Percentiles rank a stretch among this genome's conserved stretches.
Evolutionary conservation across 2,329 filamentous ascomycete species (phyloP).

Genomic region (Aspergillus sp.): DNA sequence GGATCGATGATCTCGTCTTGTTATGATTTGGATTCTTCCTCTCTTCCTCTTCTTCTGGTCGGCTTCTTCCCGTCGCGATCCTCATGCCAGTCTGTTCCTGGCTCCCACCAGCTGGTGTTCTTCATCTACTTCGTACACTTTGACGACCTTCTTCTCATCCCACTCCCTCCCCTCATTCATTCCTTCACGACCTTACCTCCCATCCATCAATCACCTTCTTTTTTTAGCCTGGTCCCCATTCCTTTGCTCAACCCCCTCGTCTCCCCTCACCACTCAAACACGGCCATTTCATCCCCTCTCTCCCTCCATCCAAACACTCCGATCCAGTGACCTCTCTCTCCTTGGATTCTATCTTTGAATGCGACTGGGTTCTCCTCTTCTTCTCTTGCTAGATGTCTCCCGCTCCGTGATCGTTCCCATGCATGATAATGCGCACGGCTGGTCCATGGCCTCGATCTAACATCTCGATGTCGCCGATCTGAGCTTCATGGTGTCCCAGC

Average conservation of each 20-base stretch:
- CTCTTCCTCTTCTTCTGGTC: slow-evolving; percentile 14
- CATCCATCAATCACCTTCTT: slow-evolving; percentile 15
- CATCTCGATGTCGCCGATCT: slow-evolving; percentile 30
- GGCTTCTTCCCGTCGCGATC: slow-evolving; percentile 6
- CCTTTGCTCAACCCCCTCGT: slow-evolving; percentile 5
- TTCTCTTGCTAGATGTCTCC: slow-evolving; percentile 16
- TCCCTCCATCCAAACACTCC: background rate
- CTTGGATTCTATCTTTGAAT: slow-evolving; percentile 2
- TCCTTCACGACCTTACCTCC: slow-evolving; percentile 2
- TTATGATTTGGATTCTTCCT: slow-evolving; percentile 14
- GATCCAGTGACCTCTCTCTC: slow-evolving; percentile 2
- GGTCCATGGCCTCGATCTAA: slow-evolving; percentile 27
- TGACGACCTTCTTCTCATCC: background rate
- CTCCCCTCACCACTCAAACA: slow-evolving; percentile 15
- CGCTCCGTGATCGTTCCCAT: slow-evolving; percentile 15
- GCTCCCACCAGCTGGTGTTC: background rate
- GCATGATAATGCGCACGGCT: slow-evolving; percentile 32
- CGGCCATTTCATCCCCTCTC: slow-evolving; percentile 5
- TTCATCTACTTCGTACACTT: slow-evolving; percentile 1
- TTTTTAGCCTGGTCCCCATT: slow-evolving; percentile 3
- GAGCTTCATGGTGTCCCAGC: slow-evolving; percentile 32
- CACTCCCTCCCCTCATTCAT: slow-evolving; percentile 3
- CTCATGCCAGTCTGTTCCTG: background rate
- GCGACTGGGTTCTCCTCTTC: slow-evolving; percentile 1
- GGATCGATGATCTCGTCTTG: slow-evolving; percentile 15